Percentiles rank a stretch among this genome's conserved stretches.
Evolutionary conservation across 1,284 basidiomycete genomes (phyloP).

Genomic region (Cerioporus squamosus): DNA sequence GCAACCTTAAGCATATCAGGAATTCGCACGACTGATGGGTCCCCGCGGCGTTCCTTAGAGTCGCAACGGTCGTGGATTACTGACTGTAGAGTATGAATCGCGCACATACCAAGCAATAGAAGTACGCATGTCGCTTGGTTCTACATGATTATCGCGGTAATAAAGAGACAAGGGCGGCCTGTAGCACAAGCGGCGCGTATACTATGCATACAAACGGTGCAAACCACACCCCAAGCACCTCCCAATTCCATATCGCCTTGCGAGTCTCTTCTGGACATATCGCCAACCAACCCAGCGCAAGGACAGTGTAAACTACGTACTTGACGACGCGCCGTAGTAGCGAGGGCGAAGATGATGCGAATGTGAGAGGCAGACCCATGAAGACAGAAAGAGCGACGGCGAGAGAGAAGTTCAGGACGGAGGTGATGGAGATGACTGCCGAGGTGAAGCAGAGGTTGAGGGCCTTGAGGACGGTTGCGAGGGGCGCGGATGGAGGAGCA

Average conservation of each 20-base stretch:
- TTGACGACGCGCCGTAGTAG: conserved; percentile 36
- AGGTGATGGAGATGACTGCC: conserved; percentile 81
- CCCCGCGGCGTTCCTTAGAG: too few relatives aligned
- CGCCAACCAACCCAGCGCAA: conserved; percentile 64
- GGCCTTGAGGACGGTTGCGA: conserved; percentile 63
- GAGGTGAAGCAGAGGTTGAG: conserved; percentile 80
- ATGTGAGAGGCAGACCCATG: conserved; percentile 63
- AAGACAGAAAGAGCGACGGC: conserved; percentile 69
- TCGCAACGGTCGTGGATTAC: too few relatives aligned
- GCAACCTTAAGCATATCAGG: too few relatives aligned
- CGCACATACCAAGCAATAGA: too few relatives aligned
- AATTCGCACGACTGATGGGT: too few relatives aligned
- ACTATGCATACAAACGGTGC: conserved; percentile 75
- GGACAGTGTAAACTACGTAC: conserved; percentile 47
- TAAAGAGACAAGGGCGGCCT: conserved; percentile 63
- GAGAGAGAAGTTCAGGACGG: conserved; percentile 90
- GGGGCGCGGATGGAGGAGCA: conserved; percentile 39
- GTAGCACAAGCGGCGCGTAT: conserved; percentile 70
- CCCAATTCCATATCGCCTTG: conserved; percentile 69
- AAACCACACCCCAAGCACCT: conserved; percentile 75
- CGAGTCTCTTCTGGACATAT: conserved; percentile 46
- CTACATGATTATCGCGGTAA: conserved; percentile 36
- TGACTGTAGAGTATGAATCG: too few relatives aligned
- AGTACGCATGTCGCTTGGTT: too few relatives aligned
- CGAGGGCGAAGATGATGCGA: conserved; percentile 41